phyloP scores from a whole-genome alignment of 345 rosid genomes.

The Rhodomyrtus tomentosa region DNA sequence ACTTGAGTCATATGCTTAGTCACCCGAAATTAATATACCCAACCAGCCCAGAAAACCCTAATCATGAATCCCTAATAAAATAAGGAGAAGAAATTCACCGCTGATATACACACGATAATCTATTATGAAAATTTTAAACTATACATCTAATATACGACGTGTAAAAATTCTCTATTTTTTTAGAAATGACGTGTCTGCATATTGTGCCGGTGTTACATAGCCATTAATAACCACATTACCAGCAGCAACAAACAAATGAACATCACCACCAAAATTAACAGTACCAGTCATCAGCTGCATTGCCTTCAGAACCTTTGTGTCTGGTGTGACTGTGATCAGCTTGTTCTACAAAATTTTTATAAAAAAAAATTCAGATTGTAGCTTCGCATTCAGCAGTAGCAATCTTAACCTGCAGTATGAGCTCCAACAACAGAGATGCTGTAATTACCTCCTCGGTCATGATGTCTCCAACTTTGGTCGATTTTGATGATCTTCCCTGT shows the following conservation, averaged over 20 bases:
- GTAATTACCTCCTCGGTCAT: slow-evolving; percentile 91
- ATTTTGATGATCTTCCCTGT: slow-evolving; percentile 97
- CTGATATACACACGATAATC: no score
- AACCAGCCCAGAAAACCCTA: no score
- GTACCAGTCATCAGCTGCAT: slow-evolving; percentile 99
- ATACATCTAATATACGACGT: no score
- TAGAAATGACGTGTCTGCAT: no score
- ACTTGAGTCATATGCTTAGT: no score
- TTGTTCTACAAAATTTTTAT: slow-evolving; percentile 47
- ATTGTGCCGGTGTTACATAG: not conserved
- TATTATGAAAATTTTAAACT: no score
- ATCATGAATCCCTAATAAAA: no score
- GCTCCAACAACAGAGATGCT: not conserved
- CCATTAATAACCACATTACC: not conserved
- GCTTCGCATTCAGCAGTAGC: not conserved
- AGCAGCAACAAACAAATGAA: not conserved
- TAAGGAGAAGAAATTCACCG: no score
- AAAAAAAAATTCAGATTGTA: not conserved
- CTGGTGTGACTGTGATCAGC: slow-evolving; percentile 85
- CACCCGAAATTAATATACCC: no score
- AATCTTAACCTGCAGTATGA: not conserved
- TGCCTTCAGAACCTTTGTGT: slow-evolving; percentile 89
- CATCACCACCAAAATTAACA: not conserved
- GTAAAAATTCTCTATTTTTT: no score
- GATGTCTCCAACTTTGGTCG: slow-evolving; percentile 96